Evolutionary conservation across 805 yeast species (phyloP).

Genomic region (Wickerhamiella sorbophila): DNA sequence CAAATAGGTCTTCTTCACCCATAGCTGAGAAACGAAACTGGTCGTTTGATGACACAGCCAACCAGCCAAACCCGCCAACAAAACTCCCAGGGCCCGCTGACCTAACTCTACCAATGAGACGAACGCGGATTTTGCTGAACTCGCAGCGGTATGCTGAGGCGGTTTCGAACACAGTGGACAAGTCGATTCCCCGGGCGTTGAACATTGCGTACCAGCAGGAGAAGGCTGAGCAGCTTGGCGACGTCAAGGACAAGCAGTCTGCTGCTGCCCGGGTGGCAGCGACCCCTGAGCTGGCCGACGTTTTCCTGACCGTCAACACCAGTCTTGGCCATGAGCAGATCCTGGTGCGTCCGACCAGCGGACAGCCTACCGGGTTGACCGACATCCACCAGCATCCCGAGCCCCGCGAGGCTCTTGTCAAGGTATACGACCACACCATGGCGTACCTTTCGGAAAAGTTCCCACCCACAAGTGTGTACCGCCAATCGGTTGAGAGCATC

Average conservation of each 20-base stretch:
- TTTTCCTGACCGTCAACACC: conserved; percentile 16
- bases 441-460: conserved; percentile 41
- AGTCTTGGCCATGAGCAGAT: conserved; percentile 20
- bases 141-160: conserved; percentile 10
- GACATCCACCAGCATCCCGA: conserved; percentile 69
- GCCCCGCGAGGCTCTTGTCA: conserved; percentile 64
- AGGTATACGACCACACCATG: conserved; percentile 59
- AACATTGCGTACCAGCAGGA: conserved; percentile 12
- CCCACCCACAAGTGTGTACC: conserved; percentile 62
- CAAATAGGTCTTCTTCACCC: conserved; percentile 2
- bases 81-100: neutral
- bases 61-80: neutral
- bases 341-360: conserved; percentile 43
- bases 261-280: conserved; percentile 16
- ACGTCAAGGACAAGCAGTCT: conserved; percentile 8
- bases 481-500: conserved; percentile 56
- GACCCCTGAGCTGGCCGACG: conserved; percentile 19
- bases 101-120: conserved; percentile 14
- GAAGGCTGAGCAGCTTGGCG: conserved; percentile 12
- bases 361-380: conserved; percentile 69
- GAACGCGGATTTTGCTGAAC: conserved; percentile 13
- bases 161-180: conserved; percentile 15
- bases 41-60: neutral
- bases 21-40: neutral
- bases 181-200: conserved; percentile 13